phyloP scores from a whole-genome alignment of 345 rosid species.

The Odontarrhena argentea region DNA sequence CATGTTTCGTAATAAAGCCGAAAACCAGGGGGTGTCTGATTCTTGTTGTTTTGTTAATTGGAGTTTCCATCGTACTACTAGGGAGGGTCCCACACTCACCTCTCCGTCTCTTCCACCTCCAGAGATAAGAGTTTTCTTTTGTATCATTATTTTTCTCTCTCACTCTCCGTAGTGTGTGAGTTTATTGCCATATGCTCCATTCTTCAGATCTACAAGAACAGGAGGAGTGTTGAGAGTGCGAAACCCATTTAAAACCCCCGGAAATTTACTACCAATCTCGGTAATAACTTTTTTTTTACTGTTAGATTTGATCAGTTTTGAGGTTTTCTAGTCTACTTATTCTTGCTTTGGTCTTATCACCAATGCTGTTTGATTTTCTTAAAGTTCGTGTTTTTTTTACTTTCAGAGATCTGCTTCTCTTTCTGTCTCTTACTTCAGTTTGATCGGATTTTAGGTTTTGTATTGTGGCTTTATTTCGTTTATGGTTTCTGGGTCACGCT shows the following conservation, averaged over 20 bases:
- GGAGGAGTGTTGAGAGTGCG: not conserved
- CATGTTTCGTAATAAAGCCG: constrained; percentile 36
- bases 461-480: constrained; percentile 7
- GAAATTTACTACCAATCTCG: constrained; percentile 4
- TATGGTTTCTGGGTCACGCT: constrained; percentile 1
- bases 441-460: constrained; percentile 34
- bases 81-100: constrained; percentile 38
- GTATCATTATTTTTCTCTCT: constrained; percentile 22
- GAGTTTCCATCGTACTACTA: constrained; percentile 27
- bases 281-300: constrained; percentile 14
- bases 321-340: constrained; percentile 22
- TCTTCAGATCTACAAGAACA: constrained; percentile 55
- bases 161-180: constrained; percentile 31
- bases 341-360: constrained; percentile 39
- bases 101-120: constrained; percentile 42
- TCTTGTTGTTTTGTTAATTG: constrained; percentile 11
- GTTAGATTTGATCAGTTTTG: constrained; percentile 32
- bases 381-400: constrained; percentile 25
- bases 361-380: constrained; percentile 37
- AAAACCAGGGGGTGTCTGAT: not conserved
- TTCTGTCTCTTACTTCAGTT: constrained; percentile 28
- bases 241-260: constrained; percentile 26
- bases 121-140: constrained; percentile 12
- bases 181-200: not conserved
- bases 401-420: constrained; percentile 40